These are phyloP conservation scores for Pigoraptor vietnamica DNA, from an alignment of 78 protist genomes.

Conservation along the genomic window DNA sequence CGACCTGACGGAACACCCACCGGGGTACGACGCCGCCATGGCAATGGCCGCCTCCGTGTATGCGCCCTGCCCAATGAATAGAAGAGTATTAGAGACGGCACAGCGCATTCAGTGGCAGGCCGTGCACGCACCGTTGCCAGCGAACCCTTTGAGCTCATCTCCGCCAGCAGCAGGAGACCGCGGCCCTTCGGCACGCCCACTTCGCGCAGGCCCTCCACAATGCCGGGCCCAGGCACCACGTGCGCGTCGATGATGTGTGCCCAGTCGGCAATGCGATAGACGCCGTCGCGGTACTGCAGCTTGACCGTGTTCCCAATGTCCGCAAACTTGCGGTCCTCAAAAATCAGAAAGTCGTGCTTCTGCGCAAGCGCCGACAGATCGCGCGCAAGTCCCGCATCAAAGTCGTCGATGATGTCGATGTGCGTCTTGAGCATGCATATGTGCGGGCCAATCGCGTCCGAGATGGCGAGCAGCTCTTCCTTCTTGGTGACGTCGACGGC, in stretches of 20 bases:
- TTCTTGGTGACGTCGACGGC: conserved; percentile 55
- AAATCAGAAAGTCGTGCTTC: conserved; percentile 73
- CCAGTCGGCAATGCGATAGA: conserved; percentile 65
- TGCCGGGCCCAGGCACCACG: conserved; percentile 71
- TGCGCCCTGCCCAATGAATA: conserved; percentile 38
- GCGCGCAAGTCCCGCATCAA: conserved; percentile 21
- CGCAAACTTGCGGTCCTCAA: conserved; percentile 92
- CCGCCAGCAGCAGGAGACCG: conserved; percentile 72
- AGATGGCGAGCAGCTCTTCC: conserved; percentile 49
- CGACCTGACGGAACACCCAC: not conserved
- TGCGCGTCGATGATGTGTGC: conserved; percentile 56
- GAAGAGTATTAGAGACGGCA: conserved; percentile 5
- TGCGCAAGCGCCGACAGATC: not conserved
- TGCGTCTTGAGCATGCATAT: conserved; percentile 84
- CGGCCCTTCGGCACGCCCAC: conserved; percentile 53
- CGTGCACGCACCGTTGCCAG: not conserved
- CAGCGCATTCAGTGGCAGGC: not conserved
- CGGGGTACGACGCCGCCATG: not conserved
- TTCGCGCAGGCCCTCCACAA: conserved; percentile 39
- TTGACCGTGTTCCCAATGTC: conserved; percentile 84
- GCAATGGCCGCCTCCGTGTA: not conserved
- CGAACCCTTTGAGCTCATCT: conserved; percentile 50
- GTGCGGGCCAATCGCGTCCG: conserved; percentile 64
- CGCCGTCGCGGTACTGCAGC: conserved; percentile 69
- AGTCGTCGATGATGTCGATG: conserved; percentile 80